Percentiles rank a stretch among this genome's conserved stretches.
phyloP scores from a whole-genome alignment of 768 basidiomycete genomes.

The Chalciporus pseudorubinellus region DNA sequence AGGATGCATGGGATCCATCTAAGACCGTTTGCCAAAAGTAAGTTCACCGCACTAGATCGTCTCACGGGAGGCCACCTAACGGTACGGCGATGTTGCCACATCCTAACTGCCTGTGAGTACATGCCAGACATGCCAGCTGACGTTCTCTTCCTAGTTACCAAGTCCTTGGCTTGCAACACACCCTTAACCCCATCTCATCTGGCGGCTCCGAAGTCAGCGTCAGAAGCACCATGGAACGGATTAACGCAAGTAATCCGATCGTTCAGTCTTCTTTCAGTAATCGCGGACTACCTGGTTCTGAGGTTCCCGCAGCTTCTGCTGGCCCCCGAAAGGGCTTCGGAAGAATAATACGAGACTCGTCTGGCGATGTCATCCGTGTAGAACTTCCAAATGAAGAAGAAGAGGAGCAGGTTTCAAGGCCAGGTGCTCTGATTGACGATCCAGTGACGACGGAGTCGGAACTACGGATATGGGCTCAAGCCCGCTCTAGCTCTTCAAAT shows the following conservation, averaged over 20 bases:
- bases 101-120: neutral
- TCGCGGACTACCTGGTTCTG: neutral
- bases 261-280: neutral
- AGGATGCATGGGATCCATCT: conserved; percentile 81
- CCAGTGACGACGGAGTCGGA: conserved; percentile 17
- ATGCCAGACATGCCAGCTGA: neutral
- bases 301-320: conserved; percentile 20
- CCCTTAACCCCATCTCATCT: conserved; percentile 62
- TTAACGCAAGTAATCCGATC: neutral
- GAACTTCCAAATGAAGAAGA: conserved; percentile 55
- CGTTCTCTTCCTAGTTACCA: conserved; percentile 54
- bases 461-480: conserved; percentile 17
- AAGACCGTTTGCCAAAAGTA: conserved; percentile 94
- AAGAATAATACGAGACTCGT: conserved; percentile 75
- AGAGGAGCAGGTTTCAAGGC: conserved; percentile 15
- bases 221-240: neutral
- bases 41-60: conserved; percentile 26
- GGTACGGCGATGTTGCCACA: neutral
- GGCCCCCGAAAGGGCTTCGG: conserved; percentile 66
- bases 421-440: conserved; percentile 43
- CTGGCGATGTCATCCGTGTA: conserved; percentile 71
- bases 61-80: neutral
- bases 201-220: conserved; percentile 61
- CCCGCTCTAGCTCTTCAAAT: neutral
- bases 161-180: conserved; percentile 68